Percentiles rank a stretch among this genome's conserved stretches.
Evolutionary conservation across 768 basidiomycete species (phyloP).

Genomic region (Leucosporidium yakuticum): DNA sequence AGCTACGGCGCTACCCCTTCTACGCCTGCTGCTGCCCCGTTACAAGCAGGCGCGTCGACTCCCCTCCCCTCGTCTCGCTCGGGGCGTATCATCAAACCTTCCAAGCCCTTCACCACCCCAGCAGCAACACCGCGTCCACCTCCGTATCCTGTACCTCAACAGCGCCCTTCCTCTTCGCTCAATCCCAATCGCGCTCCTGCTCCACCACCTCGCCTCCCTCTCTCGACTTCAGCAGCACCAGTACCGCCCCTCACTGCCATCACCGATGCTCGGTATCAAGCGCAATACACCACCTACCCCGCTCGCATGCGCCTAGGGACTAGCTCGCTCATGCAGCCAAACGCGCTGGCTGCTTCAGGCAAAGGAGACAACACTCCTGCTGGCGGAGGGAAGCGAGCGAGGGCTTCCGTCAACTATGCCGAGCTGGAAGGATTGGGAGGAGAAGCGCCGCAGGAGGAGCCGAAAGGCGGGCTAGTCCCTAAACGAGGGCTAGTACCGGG

Average conservation of each 20-base stretch:
- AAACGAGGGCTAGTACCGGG: slow-evolving; percentile 44
- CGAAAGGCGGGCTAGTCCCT: slow-evolving; percentile 51
- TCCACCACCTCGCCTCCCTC: background rate
- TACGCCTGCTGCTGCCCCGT: background rate
- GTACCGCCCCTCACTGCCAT: slow-evolving; percentile 27
- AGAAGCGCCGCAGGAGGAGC: slow-evolving; percentile 62
- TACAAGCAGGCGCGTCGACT: background rate
- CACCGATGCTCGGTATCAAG: slow-evolving; percentile 50
- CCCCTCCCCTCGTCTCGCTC: slow-evolving; percentile 13
- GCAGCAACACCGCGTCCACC: background rate
- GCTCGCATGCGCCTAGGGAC: slow-evolving; percentile 86
- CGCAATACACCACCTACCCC: slow-evolving; percentile 71
- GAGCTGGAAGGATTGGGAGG: slow-evolving; percentile 55
- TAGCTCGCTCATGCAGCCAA: slow-evolving; percentile 84
- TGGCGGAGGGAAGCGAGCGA: slow-evolving; percentile 41
- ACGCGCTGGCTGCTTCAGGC: slow-evolving; percentile 48
- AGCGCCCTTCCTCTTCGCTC: slow-evolving; percentile 4
- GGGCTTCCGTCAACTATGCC: slow-evolving; percentile 71
- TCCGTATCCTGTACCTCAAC: background rate
- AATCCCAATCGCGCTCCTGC: slow-evolving; percentile 16
- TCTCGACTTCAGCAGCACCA: slow-evolving; percentile 1
- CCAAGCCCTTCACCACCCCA: slow-evolving; percentile 11
- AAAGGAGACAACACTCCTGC: slow-evolving; percentile 18
- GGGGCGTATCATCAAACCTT: slow-evolving; percentile 25
- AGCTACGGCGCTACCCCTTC: background rate